phyloP scores from a whole-genome alignment of 2,329 filamentous ascomycete species.

The Aureobasidium mangrovei region DNA sequence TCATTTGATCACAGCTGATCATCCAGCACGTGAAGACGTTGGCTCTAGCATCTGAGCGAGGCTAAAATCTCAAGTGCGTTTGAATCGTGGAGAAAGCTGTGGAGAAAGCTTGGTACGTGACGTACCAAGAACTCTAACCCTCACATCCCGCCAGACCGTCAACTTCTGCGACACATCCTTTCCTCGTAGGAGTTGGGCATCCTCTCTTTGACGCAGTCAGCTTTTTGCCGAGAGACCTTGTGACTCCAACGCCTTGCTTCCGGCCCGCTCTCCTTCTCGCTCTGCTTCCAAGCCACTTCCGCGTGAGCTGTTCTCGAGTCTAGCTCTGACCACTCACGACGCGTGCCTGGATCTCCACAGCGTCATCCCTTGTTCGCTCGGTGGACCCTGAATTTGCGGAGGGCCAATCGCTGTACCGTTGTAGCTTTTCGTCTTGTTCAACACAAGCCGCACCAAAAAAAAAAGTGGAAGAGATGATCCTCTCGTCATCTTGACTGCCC shows the following conservation, averaged over 20 bases:
- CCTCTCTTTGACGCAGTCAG: constrained; percentile 3
- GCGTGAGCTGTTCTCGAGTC: background rate
- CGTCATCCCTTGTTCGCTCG: constrained; percentile 11
- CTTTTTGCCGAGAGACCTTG: constrained; percentile 5
- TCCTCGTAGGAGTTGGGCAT: background rate
- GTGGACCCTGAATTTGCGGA: constrained; percentile 11
- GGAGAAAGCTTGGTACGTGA: constrained; percentile 11
- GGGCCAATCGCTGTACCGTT: constrained; percentile 1
- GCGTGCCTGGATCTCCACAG: constrained; percentile 13
- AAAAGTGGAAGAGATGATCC: constrained; percentile 1
- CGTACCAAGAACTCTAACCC: background rate
- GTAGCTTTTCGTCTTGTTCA: background rate
- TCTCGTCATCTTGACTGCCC: constrained; percentile 11
- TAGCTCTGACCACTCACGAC: constrained; percentile 4
- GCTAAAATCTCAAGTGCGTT: constrained; percentile 2
- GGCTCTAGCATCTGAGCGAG: background rate
- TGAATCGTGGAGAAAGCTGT: constrained; percentile 11
- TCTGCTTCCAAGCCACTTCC: constrained; percentile 8
- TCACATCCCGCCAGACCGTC: background rate
- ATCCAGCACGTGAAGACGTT: constrained; percentile 5
- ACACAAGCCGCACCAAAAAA: background rate
- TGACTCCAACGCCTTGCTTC: constrained; percentile 3
- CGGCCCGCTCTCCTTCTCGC: constrained; percentile 4
- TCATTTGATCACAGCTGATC: background rate
- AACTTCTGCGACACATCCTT: constrained; percentile 5